Evolutionary conservation across 2,329 filamentous ascomycete genomes (phyloP).

Genomic region (Xylaria sp.): DNA sequence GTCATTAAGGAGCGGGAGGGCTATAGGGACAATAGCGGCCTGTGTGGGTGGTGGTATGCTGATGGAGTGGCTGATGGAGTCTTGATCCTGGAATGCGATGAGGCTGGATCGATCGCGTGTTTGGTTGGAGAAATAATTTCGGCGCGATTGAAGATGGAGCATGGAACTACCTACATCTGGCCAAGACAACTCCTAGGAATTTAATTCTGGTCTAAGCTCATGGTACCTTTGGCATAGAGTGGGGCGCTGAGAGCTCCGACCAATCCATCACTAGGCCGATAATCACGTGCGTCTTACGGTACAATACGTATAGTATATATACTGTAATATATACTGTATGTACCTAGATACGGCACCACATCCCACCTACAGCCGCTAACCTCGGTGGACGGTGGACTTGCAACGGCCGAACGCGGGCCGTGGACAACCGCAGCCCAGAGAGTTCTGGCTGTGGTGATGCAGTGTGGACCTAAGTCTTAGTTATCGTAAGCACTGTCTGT

Average conservation of each 20-base stretch:
- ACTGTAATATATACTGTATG: background rate
- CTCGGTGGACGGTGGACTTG: slow-evolving; percentile 28
- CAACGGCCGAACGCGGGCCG: slow-evolving; percentile 36
- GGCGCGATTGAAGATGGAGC: slow-evolving; percentile 44
- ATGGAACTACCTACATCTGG: slow-evolving; percentile 1
- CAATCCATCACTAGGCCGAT: background rate
- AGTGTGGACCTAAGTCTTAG: too few species aligned
- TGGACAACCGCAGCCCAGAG: slow-evolving; percentile 36
- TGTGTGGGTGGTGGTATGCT: slow-evolving; percentile 18
- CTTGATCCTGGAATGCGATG: slow-evolving; percentile 40
- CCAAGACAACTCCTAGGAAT: background rate
- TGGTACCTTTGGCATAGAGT: background rate
- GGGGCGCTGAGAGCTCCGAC: slow-evolving; percentile 11
- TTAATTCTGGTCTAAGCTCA: background rate
- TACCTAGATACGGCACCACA: background rate
- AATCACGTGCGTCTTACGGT: slow-evolving; percentile 14
- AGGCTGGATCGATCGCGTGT: slow-evolving; percentile 49
- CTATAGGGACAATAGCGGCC: slow-evolving; percentile 29
- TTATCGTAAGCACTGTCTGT: background rate
- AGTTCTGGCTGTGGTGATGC: background rate
- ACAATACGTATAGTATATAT: background rate
- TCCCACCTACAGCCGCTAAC: slow-evolving; percentile 9
- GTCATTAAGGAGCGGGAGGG: slow-evolving; percentile 39
- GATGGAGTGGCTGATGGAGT: slow-evolving; percentile 42
- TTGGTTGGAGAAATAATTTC: slow-evolving; percentile 54